A percentile compares a stretch with the other conserved stretches of the same genome.
Conservation (phyloP, 2,329 filamentous ascomycete genomes). For the Diaporthe citriasiana region DNA sequence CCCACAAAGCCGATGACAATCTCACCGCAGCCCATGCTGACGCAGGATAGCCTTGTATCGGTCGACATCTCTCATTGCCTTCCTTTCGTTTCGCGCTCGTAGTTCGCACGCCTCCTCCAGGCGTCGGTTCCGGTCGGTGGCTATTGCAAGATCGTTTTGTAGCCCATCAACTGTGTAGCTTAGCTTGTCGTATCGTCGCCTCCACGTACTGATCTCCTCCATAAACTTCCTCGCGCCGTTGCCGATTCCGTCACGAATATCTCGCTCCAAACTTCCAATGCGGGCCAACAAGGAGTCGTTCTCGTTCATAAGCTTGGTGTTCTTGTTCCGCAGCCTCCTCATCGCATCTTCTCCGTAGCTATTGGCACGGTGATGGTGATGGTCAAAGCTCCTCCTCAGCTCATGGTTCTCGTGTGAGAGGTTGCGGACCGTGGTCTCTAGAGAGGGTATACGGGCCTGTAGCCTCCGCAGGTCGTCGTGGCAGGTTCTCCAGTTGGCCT, state of each 20-base stretch:
- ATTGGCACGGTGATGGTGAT: slow-evolving; percentile 43
- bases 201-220: slow-evolving; percentile 48
- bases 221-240: slow-evolving; percentile 42
- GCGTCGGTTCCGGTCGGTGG: slow-evolving; percentile 47
- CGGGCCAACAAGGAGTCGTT: slow-evolving; percentile 52
- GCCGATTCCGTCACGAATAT: slow-evolving; percentile 49
- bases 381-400: slow-evolving; percentile 56
- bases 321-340: slow-evolving; percentile 52
- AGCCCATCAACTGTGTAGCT: slow-evolving; percentile 44
- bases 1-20: neutral
- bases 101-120: slow-evolving; percentile 43
- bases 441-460: slow-evolving; percentile 52
- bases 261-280: slow-evolving; percentile 53
- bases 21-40: slow-evolving; percentile 44
- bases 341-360: slow-evolving; percentile 51
- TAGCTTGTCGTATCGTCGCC: slow-evolving; percentile 43
- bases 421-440: slow-evolving; percentile 54
- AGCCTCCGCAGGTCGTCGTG: slow-evolving; percentile 55
- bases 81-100: slow-evolving; percentile 31
- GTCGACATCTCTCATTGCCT: slow-evolving; percentile 39
- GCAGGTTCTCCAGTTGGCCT: slow-evolving; percentile 52
- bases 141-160: slow-evolving; percentile 46
- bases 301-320: slow-evolving; percentile 55
- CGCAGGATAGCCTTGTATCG: slow-evolving; percentile 46
- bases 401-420: slow-evolving; percentile 57